Evolutionary conservation across 345 rosid species (phyloP).

Genomic region (Eucalyptus polyanthemos): DNA sequence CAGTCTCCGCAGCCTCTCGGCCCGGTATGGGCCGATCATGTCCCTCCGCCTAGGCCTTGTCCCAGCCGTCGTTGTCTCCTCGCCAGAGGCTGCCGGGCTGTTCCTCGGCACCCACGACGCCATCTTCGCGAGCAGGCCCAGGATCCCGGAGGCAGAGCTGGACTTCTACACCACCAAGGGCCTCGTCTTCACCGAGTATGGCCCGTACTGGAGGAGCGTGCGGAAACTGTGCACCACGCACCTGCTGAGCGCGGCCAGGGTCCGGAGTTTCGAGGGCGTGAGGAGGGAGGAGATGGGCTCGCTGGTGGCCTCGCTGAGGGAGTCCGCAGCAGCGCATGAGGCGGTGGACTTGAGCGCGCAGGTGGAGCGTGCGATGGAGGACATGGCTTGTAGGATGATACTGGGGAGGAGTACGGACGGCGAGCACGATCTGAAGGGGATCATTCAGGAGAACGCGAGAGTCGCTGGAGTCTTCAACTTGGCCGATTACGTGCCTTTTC

Average conservation of each 20-base stretch:
- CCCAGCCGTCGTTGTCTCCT: constrained; percentile 28
- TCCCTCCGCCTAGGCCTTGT: constrained; percentile 20
- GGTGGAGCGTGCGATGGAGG: neutral
- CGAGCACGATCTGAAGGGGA: neutral
- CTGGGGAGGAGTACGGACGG: neutral
- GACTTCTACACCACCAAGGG: neutral
- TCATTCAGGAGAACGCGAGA: neutral
- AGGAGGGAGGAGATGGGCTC: neutral
- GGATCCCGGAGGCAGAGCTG: neutral
- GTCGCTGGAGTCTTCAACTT: neutral
- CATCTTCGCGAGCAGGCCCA: constrained; percentile 25
- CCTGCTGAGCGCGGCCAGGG: constrained; percentile 3
- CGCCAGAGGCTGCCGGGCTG: constrained; percentile 21
- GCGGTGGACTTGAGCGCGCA: neutral
- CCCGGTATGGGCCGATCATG: constrained; percentile 34
- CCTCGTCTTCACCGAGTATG: constrained; percentile 9
- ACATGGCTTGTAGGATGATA: neutral
- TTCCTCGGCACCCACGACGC: constrained; percentile 18
- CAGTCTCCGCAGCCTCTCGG: constrained; percentile 2
- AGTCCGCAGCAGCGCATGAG: neutral
- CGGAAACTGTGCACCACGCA: constrained; percentile 5
- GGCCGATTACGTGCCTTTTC: neutral
- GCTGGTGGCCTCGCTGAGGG: neutral
- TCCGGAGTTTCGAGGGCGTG: neutral
- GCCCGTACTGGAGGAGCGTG: constrained; percentile 10